Conservation (phyloP, 2,329 filamentous ascomycete genomes). For the Colletotrichum trifolii region DNA sequence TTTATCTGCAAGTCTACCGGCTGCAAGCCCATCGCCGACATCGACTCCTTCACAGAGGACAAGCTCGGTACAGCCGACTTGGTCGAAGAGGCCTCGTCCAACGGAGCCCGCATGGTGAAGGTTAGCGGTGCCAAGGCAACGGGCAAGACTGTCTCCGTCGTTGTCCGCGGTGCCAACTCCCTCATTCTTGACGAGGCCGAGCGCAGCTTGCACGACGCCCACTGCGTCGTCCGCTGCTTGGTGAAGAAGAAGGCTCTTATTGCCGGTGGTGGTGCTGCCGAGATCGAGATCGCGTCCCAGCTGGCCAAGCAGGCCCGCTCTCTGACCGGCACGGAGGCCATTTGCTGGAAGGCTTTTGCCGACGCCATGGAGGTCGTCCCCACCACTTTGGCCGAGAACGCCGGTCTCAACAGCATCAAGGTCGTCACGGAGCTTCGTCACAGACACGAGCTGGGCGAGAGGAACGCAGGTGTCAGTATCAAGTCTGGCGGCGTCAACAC, state of each 20-base stretch:
- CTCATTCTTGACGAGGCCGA: conserved; percentile 97
- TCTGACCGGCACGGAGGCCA: conserved; percentile 90
- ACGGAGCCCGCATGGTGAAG: conserved; percentile 93
- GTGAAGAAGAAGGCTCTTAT: conserved; percentile 99
- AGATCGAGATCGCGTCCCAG: conserved; percentile 94
- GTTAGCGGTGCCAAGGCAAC: conserved; percentile 88
- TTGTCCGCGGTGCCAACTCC: conserved; percentile 92
- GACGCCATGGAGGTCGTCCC: conserved; percentile 98
- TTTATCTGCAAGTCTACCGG: conserved; percentile 99
- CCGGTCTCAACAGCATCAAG: conserved; percentile 97
- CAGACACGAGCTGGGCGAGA: conserved; percentile 93
- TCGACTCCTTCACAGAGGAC: conserved; percentile 98
- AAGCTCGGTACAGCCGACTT: conserved; percentile 95
- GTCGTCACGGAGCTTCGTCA: conserved; percentile 96
- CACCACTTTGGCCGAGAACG: conserved; percentile 96
- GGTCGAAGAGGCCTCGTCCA: conserved; percentile 89
- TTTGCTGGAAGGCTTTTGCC: conserved; percentile 99
- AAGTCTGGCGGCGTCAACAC: conserved; percentile 96
- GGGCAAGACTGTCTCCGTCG: conserved; percentile 91
- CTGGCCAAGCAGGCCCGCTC: conserved; percentile 85
- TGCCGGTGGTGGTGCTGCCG: conserved; percentile 93
- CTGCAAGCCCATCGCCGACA: conserved; percentile 98
- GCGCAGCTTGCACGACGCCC: conserved; percentile 94
- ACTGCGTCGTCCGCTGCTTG: conserved; percentile 95
- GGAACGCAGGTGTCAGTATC: conserved; percentile 97